A percentile compares a stretch with the other conserved stretches of the same genome.
Evolutionary conservation across 106 monocot genomes (phyloP).

Genomic region (Dioscorea zingiberensis): DNA sequence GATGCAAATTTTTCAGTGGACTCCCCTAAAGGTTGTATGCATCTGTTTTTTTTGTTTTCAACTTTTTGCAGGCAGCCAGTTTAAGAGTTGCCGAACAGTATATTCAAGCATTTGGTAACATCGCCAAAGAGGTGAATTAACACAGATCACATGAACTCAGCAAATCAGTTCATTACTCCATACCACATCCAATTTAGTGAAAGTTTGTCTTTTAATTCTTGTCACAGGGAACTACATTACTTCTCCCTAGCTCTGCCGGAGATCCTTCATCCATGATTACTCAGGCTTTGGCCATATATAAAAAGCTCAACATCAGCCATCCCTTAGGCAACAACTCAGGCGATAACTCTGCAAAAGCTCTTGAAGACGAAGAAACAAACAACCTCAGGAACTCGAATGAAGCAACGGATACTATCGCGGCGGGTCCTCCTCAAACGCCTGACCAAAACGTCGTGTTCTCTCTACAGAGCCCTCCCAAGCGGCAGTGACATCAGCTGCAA

Average conservation of each 20-base stretch:
- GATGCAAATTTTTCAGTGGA: no score
- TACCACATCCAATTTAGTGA: not conserved
- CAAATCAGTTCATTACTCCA: not conserved
- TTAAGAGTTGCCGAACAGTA: constrained; percentile 53
- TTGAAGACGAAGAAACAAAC: not conserved
- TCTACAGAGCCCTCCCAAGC: constrained; percentile 16
- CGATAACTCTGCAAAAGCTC: not conserved
- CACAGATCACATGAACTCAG: no score
- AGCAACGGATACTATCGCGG: not conserved
- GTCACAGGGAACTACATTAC: constrained; percentile 41
- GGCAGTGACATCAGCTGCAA: not conserved
- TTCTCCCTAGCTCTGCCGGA: constrained; percentile 33
- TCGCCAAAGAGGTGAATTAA: constrained; percentile 48
- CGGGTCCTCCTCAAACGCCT: not conserved
- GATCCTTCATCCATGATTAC: constrained; percentile 46
- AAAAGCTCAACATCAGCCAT: constrained; percentile 5
- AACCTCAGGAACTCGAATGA: no score
- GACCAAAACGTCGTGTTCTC: constrained; percentile 1
- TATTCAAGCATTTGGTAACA: constrained; percentile 44
- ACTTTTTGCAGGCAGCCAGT: constrained; percentile 34
- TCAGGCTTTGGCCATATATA: constrained; percentile 44
- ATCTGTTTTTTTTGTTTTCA: no score
- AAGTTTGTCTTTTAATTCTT: not conserved
- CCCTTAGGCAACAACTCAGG: not conserved
- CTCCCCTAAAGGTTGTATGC: no score